Conservation (phyloP, 257 asterid genomes). For the Handroanthus guayacan region DNA sequence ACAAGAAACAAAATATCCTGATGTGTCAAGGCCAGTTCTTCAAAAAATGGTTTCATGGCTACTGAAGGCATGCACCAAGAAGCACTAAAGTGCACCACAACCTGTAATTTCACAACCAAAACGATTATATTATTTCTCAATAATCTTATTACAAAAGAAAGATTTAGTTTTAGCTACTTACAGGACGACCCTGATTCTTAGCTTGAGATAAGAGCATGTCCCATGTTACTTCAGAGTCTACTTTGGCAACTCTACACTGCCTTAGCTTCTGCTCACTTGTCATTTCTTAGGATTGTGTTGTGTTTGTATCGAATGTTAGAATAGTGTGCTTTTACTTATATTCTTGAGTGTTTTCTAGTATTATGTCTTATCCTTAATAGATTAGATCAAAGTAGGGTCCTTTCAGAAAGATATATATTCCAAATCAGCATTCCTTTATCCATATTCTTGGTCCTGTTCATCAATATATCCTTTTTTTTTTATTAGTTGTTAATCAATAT, state of each 20-base stretch:
- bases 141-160: too few relatives aligned
- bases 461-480: not conserved
- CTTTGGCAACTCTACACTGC: slow-evolving; percentile 42
- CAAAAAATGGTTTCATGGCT: slow-evolving; percentile 37
- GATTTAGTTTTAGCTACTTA: slow-evolving; percentile 34
- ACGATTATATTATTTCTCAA: too few relatives aligned
- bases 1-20: slow-evolving; percentile 33
- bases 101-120: slow-evolving; percentile 32
- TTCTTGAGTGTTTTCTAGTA: not conserved
- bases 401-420: slow-evolving; percentile 11
- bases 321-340: too few relatives aligned
- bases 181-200: slow-evolving; percentile 46
- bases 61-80: slow-evolving; percentile 46
- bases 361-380: slow-evolving; percentile 16
- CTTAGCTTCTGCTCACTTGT: slow-evolving; percentile 37
- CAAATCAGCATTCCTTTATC: slow-evolving; percentile 2
- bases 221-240: slow-evolving; percentile 55
- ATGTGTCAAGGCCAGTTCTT: slow-evolving; percentile 30
- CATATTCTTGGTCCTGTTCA: slow-evolving; percentile 13
- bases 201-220: slow-evolving; percentile 51
- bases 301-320: not conserved
- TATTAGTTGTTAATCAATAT: not conserved
- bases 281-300: slow-evolving; percentile 31
- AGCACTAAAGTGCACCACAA: slow-evolving; percentile 41
- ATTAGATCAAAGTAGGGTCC: slow-evolving; percentile 45